Evolutionary conservation across 2,329 filamentous ascomycete species (phyloP).

Genomic region (Xylaria hypoxylon): DNA sequence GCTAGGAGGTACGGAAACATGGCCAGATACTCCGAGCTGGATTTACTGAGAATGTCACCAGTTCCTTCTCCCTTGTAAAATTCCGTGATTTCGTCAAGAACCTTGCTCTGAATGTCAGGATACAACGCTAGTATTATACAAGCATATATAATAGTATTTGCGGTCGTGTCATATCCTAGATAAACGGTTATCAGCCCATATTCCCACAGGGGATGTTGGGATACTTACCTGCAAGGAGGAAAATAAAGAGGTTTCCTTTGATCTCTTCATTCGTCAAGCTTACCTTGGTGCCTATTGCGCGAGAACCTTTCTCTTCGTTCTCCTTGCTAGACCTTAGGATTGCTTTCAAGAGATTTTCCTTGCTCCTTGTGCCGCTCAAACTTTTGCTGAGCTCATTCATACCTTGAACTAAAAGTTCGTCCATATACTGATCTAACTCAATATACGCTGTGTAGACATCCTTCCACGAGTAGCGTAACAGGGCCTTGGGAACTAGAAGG

Average conservation of each 20-base stretch:
- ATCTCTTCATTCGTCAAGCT: constrained; percentile 24
- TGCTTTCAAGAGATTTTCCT: constrained; percentile 15
- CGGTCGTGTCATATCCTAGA: constrained; percentile 29
- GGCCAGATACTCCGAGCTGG: constrained; percentile 12
- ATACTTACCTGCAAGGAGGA: constrained; percentile 16
- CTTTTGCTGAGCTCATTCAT: not conserved
- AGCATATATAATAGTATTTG: constrained; percentile 29
- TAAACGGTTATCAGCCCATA: not conserved
- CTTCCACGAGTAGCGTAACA: constrained; percentile 11
- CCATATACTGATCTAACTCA: constrained; percentile 12
- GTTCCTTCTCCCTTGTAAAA: constrained; percentile 2
- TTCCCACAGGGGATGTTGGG: not conserved
- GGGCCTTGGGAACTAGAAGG: constrained; percentile 12
- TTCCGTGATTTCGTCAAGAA: not conserved
- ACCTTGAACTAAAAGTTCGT: constrained; percentile 13
- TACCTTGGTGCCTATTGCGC: not conserved
- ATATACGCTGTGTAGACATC: constrained; percentile 4
- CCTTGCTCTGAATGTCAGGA: constrained; percentile 18
- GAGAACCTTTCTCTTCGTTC: not conserved
- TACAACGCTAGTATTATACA: constrained; percentile 19
- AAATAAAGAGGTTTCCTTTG: constrained; percentile 26
- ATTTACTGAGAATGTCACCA: not conserved
- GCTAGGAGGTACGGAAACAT: constrained; percentile 22
- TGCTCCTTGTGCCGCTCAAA: not conserved
- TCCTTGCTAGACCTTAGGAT: constrained; percentile 11